Evolutionary conservation across 768 basidiomycete species (phyloP).

Genomic region (Termitomyces titanicus): DNA sequence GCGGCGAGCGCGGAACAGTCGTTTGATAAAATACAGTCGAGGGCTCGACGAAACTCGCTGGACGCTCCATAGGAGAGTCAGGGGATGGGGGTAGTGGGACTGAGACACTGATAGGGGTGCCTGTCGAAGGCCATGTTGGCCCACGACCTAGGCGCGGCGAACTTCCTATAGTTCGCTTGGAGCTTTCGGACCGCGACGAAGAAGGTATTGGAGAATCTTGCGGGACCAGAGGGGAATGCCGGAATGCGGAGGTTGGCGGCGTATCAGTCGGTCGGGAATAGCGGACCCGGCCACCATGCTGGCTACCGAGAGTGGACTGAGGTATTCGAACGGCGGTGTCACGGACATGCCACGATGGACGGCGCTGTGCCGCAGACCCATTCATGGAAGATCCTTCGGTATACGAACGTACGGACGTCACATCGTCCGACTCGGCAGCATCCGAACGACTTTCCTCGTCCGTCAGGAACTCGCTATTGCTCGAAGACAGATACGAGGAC

Average conservation of each 20-base stretch:
- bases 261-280: conserved; percentile 24
- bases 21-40: conserved; percentile 72
- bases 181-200: conserved; percentile 33
- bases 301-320: conserved; percentile 13
- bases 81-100: conserved; percentile 50
- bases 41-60: conserved; percentile 34
- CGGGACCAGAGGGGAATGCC: conserved; percentile 5
- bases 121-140: conserved; percentile 37
- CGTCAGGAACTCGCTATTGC: conserved; percentile 60
- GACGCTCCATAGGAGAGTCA: conserved; percentile 30
- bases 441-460: conserved; percentile 65
- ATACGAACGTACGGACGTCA: conserved; percentile 64
- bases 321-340: conserved; percentile 25
- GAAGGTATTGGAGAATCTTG: conserved; percentile 18
- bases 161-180: conserved; percentile 42
- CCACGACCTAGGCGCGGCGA: conserved; percentile 35
- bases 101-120: conserved; percentile 30
- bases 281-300: conserved; percentile 21
- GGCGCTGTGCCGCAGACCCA: conserved; percentile 30
- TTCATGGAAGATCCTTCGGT: conserved; percentile 42
- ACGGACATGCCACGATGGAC: conserved; percentile 47
- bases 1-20: conserved; percentile 43
- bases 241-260: conserved; percentile 15
- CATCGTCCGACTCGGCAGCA: conserved; percentile 62
- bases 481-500: conserved; percentile 46